These are phyloP conservation scores for Tolypocladium guangdongense DNA, from an alignment of 2,329 filamentous ascomycete species.

Conservation along the genomic window DNA sequence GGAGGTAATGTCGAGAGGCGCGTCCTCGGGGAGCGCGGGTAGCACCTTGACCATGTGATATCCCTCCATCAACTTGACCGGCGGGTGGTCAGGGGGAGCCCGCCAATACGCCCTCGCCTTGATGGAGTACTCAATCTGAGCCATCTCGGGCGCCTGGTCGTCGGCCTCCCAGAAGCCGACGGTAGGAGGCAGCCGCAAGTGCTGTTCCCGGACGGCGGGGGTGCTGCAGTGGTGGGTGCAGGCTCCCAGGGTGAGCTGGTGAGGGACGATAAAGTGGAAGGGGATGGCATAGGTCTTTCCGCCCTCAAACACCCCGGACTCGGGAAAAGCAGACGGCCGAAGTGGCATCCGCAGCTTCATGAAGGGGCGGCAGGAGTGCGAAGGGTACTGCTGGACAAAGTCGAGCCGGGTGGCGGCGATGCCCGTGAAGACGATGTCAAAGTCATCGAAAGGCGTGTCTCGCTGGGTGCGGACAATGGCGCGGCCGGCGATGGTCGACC, in stretches of 20 bases:
- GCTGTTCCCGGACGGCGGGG: slow-evolving; percentile 36
- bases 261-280: slow-evolving; percentile 50
- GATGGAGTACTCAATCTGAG: slow-evolving; percentile 40
- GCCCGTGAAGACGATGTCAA: slow-evolving; percentile 44
- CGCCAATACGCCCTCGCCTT: slow-evolving; percentile 31
- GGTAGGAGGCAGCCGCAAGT: slow-evolving; percentile 42
- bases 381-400: slow-evolving; percentile 35
- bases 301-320: slow-evolving; percentile 34
- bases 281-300: slow-evolving; percentile 38
- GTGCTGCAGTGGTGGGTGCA: slow-evolving; percentile 39
- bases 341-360: slow-evolving; percentile 47
- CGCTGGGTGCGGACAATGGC: slow-evolving; percentile 33
- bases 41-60: slow-evolving; percentile 40
- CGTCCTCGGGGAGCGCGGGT: slow-evolving; percentile 35
- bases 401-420: slow-evolving; percentile 39
- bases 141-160: slow-evolving; percentile 45
- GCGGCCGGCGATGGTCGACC: slow-evolving; percentile 38
- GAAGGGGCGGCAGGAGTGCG: slow-evolving; percentile 39
- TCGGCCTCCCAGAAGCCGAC: slow-evolving; percentile 41
- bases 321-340: slow-evolving; percentile 32
- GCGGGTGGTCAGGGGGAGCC: neutral
- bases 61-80: slow-evolving; percentile 27
- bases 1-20: slow-evolving; percentile 37
- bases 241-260: slow-evolving; percentile 43
- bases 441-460: slow-evolving; percentile 36